Evolutionary conservation across 805 yeast genomes (phyloP), one percentile per base, ranked within the genome.

Genomic region (Millerozyma miso): DNA sequence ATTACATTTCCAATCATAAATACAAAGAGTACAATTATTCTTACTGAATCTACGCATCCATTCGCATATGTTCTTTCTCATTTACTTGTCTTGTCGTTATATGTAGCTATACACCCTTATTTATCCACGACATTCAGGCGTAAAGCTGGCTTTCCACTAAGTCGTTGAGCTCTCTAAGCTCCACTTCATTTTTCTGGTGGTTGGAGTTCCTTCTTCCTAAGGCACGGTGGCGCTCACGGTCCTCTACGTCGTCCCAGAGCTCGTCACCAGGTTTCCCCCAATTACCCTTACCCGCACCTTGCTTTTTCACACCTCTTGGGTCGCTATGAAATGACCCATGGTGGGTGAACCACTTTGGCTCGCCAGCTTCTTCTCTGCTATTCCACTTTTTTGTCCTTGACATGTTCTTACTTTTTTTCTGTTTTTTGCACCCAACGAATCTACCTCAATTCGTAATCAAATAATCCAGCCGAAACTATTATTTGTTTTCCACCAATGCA

Each of bases 231-330:
- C 48, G 35, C 17, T 23, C 14, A 15, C 17, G 29, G 19, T 2
- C 17, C 31, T 46, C 32, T 23, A 34, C 38, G 48, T 79, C 82
- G 38, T 83, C 86, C 15, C 73, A 66, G 47, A 85, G 60, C 54
- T 88, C 96, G 53, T 86, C 95, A 23, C 89, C 91, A 6, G 80
- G 75, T 46, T 72, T 68, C 35, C 97, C 97, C 96, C 96, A 88
- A 57, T 88, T 88, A 51, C 82, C 83, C 54, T 80, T 81, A 37
- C 97, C 97, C 29, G 83, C 84, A 39, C 97, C 97, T 45, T 76
- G 75, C 60, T 86, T 88, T 77, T 88, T 88, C 43, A 85, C 78
- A 55, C 80, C 78, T 57, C 80, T 81, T 42, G 96, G 96, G 48
- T 83, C 80, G 41, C 79, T 74, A 53, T 84, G 81, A 47, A 63